Evolutionary conservation across 2,329 filamentous ascomycete species (phyloP).

Genomic region (Penicillium sp.): DNA sequence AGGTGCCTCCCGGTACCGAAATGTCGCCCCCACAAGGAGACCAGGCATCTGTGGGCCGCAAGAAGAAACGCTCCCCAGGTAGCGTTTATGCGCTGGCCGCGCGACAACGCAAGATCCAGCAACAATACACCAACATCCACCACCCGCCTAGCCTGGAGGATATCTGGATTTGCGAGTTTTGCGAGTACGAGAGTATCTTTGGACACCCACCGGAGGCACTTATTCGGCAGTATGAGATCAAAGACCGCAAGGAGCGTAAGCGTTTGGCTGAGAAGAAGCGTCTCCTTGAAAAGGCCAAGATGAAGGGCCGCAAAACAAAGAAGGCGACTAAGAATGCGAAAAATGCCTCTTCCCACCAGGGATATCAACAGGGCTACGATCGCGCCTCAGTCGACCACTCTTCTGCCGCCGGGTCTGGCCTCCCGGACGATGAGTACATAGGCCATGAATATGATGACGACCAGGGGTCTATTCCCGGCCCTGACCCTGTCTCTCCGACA

Average conservation of each 20-base stretch:
- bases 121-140: constrained; percentile 75
- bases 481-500: constrained; percentile 55
- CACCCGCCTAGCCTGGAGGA: constrained; percentile 73
- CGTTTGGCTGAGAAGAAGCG: constrained; percentile 83
- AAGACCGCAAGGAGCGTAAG: constrained; percentile 82
- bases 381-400: constrained; percentile 46
- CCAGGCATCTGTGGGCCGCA: constrained; percentile 58
- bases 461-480: constrained; percentile 44
- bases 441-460: constrained; percentile 58
- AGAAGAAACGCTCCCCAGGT: constrained; percentile 66
- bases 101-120: constrained; percentile 73
- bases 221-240: constrained; percentile 91
- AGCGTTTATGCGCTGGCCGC: constrained; percentile 77
- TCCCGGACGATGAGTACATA: constrained; percentile 55
- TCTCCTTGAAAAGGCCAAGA: constrained; percentile 88
- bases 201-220: constrained; percentile 81
- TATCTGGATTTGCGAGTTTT: constrained; percentile 96
- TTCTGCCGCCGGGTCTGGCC: constrained; percentile 43
- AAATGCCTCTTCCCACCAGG: constrained; percentile 40
- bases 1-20: constrained; percentile 31
- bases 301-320: constrained; percentile 87
- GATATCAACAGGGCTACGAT: constrained; percentile 48
- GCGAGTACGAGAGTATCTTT: constrained; percentile 95
- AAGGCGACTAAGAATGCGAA: constrained; percentile 73
- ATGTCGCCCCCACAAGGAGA: constrained; percentile 46